A percentile compares a stretch with the other conserved stretches of the same genome.
Evolutionary conservation across 805 yeast species (phyloP).

Genomic region (Starmerella floricola): DNA sequence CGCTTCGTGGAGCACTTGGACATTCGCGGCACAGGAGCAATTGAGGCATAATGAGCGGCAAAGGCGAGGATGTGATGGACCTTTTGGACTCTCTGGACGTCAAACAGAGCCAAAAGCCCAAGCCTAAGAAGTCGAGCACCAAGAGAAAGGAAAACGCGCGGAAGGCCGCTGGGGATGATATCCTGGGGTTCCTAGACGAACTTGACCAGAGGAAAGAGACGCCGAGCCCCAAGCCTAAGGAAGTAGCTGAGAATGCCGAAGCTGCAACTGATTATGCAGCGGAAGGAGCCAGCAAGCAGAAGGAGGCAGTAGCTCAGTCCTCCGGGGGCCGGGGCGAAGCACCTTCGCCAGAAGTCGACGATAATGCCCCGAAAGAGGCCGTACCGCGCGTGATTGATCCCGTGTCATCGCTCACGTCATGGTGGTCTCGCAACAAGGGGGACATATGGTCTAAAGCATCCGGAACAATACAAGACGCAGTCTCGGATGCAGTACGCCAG

Average conservation of each 20-base stretch:
- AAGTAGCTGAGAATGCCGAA: not conserved
- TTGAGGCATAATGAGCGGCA: constrained; percentile 16
- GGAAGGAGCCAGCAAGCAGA: not conserved
- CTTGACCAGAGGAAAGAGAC: constrained; percentile 17
- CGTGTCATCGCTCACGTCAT: constrained; percentile 25
- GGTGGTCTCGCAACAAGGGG: constrained; percentile 31
- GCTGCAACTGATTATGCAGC: not conserved
- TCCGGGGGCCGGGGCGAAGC: not conserved
- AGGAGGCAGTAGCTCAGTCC: not conserved
- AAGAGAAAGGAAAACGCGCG: constrained; percentile 16
- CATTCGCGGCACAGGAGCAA: too few relatives aligned
- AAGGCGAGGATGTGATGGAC: constrained; percentile 31
- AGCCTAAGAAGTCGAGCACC: constrained; percentile 20
- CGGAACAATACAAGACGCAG: constrained; percentile 13
- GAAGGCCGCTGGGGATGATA: constrained; percentile 30
- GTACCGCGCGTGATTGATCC: constrained; percentile 23
- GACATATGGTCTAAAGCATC: constrained; percentile 32
- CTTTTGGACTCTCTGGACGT: constrained; percentile 31
- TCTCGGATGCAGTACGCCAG: constrained; percentile 29
- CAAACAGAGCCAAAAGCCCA: constrained; percentile 17
- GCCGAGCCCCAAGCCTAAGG: not conserved
- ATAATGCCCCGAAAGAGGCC: not conserved
- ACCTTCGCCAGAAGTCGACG: not conserved
- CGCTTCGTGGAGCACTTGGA: too few relatives aligned
- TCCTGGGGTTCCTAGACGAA: constrained; percentile 34